Evolutionary conservation across 768 basidiomycete genomes (phyloP), one percentile per base, ranked within the genome.

Genomic region (Mycena albidolilacea): DNA sequence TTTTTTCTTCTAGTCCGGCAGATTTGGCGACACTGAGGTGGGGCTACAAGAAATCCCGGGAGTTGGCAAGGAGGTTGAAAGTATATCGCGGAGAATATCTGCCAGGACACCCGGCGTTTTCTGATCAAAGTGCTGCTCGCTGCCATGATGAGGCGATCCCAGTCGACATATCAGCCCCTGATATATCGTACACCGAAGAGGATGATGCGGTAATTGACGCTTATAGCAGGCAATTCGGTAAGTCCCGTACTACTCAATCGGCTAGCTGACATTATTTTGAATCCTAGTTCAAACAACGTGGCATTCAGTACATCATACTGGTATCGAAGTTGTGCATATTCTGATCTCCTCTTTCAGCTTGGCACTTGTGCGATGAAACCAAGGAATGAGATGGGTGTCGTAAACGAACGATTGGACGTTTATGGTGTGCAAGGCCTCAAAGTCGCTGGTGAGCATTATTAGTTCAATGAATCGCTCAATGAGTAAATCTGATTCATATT

Each of bases 341-440:
- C 50, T n/a, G 35, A 64, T 54, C 23, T 23, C 3, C 30, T 6
- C 35, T 66, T 14, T 55, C 11, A 86, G 85, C 81, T 87, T 14
- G 87, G 87, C 9, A 87, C 87, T 0, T 86, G 85, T 63, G 83
- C 85, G 8, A 87, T 88, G 87, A 86, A 86, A 66, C 82, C 86
- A 10, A 81, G 81, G 48, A 78, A 81, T 44, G 62, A 80, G 54
- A 80, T 79, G 17, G 87, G 86, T 8, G 88, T 88, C 39, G 87
- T 89, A 23, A 85, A 89, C 64, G 21, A 80, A 60, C 74, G 75
- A 10, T 71, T 88, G 57, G 84, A 84, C 65, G 86, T 89, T 17
- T 87, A 88, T 55, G 86, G 85, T 0, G 81, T 84, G 2, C 57
- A 75, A 48, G 82, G 82, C 17, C 78, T 89, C 54, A 85, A 88